Evolutionary conservation across 352 stramenopile species (phyloP), one percentile per base, ranked within the genome.

Genomic region (Phytophthora cryptogea): DNA sequence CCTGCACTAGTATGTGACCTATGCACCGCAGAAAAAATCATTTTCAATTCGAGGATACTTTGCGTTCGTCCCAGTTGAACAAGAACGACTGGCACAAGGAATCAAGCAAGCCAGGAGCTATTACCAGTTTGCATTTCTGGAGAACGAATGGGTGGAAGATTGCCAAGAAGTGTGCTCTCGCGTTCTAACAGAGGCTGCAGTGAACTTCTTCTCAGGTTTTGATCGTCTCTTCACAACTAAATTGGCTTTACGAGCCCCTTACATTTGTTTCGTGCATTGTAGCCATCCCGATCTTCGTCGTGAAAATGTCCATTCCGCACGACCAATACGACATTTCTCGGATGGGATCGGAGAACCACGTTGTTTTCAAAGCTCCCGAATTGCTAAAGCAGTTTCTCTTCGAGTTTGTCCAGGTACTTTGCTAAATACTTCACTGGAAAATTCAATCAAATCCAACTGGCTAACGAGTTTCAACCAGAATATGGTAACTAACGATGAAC

Each of bases 261-360:
- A 44, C 16, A 3, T 6, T n/a, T 16, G 27, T 13, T 4, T 3
- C n/a, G 2, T 43, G 17, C 10, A 14, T 46, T 39, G 8, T 28
- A 94, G 85, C 74, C 8, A 86, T 92, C 32, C 81, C 79, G 10
- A 86, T 93, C 33, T 89, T 90, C 50, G 74, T 95, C 6, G 41
- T 93, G 48, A 90, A 92, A 63, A 44, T 95, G 14, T 41, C 62
- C n/a, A 62, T 44, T 39, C 32, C 60, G 20, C 30, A 28, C 2
- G 33, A 70, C 8, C 63, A 86, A 14, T 80, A 73, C 36, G 80
- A 80, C 3, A 28, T 74, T 23, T 61, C 60, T 27, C 48, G 49
- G 37, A 56, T 54, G 43, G 68, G 57, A 52, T 74, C 41, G 32
- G 68, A 63, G 10, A 56, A 57, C 37, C 31, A 28, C 16, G 49